Evolutionary conservation across 2,329 filamentous ascomycete species (phyloP).

Genomic region (Sphaerulina musiva): DNA sequence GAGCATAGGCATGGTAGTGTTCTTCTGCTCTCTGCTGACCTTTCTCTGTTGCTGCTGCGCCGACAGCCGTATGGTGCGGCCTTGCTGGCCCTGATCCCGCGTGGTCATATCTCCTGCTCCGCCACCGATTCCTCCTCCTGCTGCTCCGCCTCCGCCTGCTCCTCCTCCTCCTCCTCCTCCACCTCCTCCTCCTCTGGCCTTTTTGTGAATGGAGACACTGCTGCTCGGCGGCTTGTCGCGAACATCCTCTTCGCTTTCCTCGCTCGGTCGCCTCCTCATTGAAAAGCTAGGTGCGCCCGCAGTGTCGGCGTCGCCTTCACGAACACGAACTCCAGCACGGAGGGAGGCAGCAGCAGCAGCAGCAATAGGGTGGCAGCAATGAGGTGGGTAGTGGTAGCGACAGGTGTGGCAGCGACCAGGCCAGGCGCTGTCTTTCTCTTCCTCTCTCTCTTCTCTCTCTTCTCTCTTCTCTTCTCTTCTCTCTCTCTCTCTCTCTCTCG

Average conservation of each 20-base stretch:
- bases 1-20: slow-evolving; percentile 9
- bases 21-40: slow-evolving; percentile 11
- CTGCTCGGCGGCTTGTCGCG: not conserved
- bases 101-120: slow-evolving; percentile 19
- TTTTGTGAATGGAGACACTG: not conserved
- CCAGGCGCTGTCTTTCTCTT: too few relatives aligned
- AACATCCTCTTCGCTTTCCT: slow-evolving; percentile 8
- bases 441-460: too few relatives aligned
- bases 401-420: too few relatives aligned
- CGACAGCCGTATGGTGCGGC: slow-evolving; percentile 17
- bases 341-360: not conserved
- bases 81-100: slow-evolving; percentile 10
- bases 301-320: slow-evolving; percentile 3
- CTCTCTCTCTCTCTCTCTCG: too few relatives aligned
- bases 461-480: too few relatives aligned
- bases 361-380: not conserved
- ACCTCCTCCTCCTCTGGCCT: not conserved
- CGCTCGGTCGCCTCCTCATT: slow-evolving; percentile 8
- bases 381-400: too few relatives aligned
- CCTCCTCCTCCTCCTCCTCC: not conserved
- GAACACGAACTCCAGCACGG: not conserved
- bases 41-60: slow-evolving; percentile 13
- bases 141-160: not conserved
- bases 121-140: too few relatives aligned
- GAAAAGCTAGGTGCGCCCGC: not conserved